These are phyloP conservation scores for Candida labiduridarum DNA, from an alignment of 1,139 yeast species.

Conservation along the genomic window DNA sequence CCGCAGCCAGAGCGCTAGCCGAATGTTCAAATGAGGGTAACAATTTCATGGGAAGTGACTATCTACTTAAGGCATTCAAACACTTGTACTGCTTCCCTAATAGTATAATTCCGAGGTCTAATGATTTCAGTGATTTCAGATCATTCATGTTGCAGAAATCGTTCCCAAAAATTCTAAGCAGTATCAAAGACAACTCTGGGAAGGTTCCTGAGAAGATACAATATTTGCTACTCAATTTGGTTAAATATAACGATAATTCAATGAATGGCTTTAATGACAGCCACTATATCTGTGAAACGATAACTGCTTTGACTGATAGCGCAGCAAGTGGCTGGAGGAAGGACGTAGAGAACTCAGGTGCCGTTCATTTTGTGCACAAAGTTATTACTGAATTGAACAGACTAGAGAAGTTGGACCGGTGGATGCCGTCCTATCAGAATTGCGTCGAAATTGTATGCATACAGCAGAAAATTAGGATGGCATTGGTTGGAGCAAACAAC, in stretches of 20 bases:
- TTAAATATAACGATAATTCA: constrained; percentile 85
- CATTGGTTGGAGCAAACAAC: constrained; percentile 56
- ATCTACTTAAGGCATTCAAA: constrained; percentile 71
- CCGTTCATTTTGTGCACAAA: constrained; percentile 23
- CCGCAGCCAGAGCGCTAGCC: constrained; percentile 83
- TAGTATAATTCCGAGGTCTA: constrained; percentile 70
- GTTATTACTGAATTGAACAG: constrained; percentile 61
- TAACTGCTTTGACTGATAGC: constrained; percentile 54
- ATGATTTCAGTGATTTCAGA: constrained; percentile 73
- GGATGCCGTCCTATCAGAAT: constrained; percentile 78
- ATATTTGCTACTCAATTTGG: constrained; percentile 65
- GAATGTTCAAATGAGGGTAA: constrained; percentile 62
- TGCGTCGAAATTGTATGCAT: constrained; percentile 60
- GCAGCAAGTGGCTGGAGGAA: constrained; percentile 28
- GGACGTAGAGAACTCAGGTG: constrained; percentile 2
- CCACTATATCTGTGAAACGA: constrained; percentile 61
- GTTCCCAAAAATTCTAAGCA: constrained; percentile 64
- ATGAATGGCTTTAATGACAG: constrained; percentile 78
- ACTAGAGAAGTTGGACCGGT: constrained; percentile 77
- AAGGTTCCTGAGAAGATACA: constrained; percentile 67
- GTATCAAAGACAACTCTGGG: constrained; percentile 63
- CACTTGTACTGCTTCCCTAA: constrained; percentile 71
- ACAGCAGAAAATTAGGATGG: constrained; percentile 60
- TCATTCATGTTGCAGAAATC: constrained; percentile 70
- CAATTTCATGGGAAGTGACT: constrained; percentile 70